Percentiles rank a stretch among this genome's conserved stretches.
Conservation (phyloP, 202 grass and related monocot genomes). For the Schoenoplectus tabernaemontani region DNA sequence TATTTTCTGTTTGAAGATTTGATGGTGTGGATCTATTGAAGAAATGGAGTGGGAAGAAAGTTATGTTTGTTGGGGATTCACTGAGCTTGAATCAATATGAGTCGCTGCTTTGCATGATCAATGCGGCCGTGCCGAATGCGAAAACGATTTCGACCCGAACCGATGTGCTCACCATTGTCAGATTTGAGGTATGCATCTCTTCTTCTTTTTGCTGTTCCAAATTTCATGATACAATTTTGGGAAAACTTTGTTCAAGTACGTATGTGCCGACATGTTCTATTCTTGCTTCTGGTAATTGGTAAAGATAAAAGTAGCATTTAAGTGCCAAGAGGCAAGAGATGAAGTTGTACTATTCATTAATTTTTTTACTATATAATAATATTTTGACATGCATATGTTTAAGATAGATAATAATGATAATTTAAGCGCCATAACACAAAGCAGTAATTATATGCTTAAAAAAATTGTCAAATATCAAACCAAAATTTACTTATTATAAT, state of each 20-base stretch:
- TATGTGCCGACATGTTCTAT: not conserved
- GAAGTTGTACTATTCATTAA: no score
- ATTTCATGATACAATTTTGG: not conserved
- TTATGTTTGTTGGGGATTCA: constrained; percentile 97
- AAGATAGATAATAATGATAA: no score
- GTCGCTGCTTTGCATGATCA: constrained; percentile 75
- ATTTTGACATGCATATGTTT: no score
- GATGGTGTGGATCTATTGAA: constrained; percentile 47
- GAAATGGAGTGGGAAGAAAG: constrained; percentile 59
- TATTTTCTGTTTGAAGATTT: constrained; percentile 32
- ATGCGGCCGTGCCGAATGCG: constrained; percentile 37
- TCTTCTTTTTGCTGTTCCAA: not conserved
- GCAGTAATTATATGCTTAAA: no score
- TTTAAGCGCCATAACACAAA: no score
- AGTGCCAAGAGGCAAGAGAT: not conserved
- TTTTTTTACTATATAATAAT: no score
- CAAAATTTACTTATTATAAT: no score
- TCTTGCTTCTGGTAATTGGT: not conserved
- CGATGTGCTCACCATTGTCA: constrained; percentile 28
- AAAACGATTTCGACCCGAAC: constrained; percentile 27
- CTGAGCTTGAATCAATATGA: constrained; percentile 81
- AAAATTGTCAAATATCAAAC: no score
- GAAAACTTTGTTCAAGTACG: not conserved
- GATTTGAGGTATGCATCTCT: constrained; percentile 40
- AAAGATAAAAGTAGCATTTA: no score